Conservation (phyloP, 2,329 filamentous ascomycete species). For the Fonsecaea pedrosoi region DNA sequence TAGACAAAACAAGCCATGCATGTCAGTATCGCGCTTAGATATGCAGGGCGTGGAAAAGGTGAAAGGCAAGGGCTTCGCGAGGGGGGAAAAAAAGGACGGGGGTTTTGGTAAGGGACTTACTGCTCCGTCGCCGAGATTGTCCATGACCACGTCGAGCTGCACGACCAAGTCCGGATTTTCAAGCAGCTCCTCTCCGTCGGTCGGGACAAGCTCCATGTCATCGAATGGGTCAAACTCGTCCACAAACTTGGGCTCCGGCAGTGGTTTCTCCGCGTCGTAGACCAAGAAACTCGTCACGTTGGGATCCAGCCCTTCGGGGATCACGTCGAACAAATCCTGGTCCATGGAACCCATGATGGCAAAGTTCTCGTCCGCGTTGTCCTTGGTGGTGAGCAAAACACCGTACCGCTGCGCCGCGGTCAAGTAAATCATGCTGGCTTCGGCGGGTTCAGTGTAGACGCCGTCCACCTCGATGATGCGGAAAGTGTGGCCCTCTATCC, state of each 20-base stretch:
- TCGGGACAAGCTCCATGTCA: constrained; percentile 72
- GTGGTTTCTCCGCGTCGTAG: constrained; percentile 57
- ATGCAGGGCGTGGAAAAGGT: no score
- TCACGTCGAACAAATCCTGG: constrained; percentile 69
- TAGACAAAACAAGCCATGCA: background rate
- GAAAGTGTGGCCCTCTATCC: constrained; percentile 63
- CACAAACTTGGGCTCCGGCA: constrained; percentile 61
- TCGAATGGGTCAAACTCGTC: constrained; percentile 73
- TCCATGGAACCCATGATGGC: constrained; percentile 75
- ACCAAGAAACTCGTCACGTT: constrained; percentile 64
- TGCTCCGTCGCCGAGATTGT: constrained; percentile 70
- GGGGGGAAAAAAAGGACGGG: no score
- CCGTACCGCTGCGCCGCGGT: constrained; percentile 69
- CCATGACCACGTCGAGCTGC: constrained; percentile 69
- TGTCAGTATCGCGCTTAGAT: no score
- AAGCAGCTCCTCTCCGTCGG: constrained; percentile 67
- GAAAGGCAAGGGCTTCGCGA: no score
- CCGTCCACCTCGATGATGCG: constrained; percentile 76
- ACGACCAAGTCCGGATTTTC: constrained; percentile 68
- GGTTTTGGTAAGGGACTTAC: constrained; percentile 53
- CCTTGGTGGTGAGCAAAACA: constrained; percentile 65
- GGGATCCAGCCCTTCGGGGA: constrained; percentile 70
- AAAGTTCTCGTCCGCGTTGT: constrained; percentile 68
- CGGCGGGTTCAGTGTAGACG: constrained; percentile 67
- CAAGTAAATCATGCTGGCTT: constrained; percentile 70